Evolutionary conservation across 2,329 filamentous ascomycete species (phyloP), one percentile per base, ranked within the genome.

Genomic region (Aspergillus alliaceus): DNA sequence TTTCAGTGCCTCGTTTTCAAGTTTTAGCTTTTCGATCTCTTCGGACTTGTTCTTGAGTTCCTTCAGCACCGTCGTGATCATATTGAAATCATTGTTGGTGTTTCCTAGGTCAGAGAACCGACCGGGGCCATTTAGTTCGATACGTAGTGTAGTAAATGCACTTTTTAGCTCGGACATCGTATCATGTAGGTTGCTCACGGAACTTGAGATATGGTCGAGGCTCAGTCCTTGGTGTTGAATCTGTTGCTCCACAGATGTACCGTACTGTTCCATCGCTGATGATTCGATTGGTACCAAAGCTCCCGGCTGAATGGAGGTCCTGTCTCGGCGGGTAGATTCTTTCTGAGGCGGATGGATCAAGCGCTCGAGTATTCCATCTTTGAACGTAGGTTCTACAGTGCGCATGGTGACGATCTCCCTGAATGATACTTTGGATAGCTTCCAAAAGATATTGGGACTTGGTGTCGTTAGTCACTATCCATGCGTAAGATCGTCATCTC

Each of bases 381-480:
- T 71, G 53, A 71, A 75, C 3, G 68, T 46, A 6, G 73, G 72
- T 22, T 75, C 66, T 1, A 72, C 69, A 4, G 73, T 74, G 53
- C 67, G 67, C 73, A 76, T 75, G 2, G 72, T 73, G 20, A 76
- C 70, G 7, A 76, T 73, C 37, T 75, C 73, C 49, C 73, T 64
- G 51, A 75, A 75, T 0, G 73, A 68, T 2, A 76, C 67, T 49
- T 75, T 75, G 6, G 71, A 67, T 51, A 76, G 61, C 56, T 74
- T 76, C 73, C 73, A 76, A 20, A 76, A 68, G n/a, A 75, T 65
- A 51, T 72, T 75, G 14, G 68, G 66, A 14, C 73, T 76, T 44
- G 6, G 24, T n/a, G 15, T 14, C 29, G 54, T 59, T 51, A 58
- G 54, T 52, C 29, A n/a, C n/a, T n/a, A n/a, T 15, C 9, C n/a